Base-by-base conservation (phyloP, 257 asterid genomes). In the Capsicum pubescens region DNA sequence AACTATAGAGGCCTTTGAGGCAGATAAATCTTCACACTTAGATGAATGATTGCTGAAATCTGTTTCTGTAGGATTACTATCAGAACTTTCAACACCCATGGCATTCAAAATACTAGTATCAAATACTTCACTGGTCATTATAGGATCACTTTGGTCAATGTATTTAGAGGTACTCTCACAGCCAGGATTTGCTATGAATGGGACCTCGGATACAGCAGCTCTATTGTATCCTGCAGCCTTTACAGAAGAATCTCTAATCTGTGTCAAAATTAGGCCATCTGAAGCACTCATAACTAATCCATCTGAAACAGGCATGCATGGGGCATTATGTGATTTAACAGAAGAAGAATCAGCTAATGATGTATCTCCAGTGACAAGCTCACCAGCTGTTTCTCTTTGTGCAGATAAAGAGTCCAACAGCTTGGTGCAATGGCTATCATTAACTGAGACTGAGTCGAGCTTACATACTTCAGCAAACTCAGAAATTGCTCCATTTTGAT, bases 81-180 rank as follows among this genome's bases (percentile, higher is more conserved):
- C 83, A 79, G 83, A 86, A 85, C 79, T 83, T 83, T 77, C 89
- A 83, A 14, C 87, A 82, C 50, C 87, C 78, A 81, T 67, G 63
- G 79, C 79, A 68, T 79, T 72, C 61, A 74, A 87, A 72, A 83
- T 87, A 55, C 13, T 32, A 80, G 81, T 83, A 83, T 89, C 94
- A 85, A 85, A 90, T 44, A 81, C 87, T 60, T 87, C 89, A 86
- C 61, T 56, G 72, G 79, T 70, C 84, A 76, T 82, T 50, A n/a
- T 77, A 83, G 80, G 76, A 87, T 79, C 86, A 79, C 84, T 57
- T 50, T 7, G 15, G 79, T 63, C 82, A 78, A 61, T 70, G 74
- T 9, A 71, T 44, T 17, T 42, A 70, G 55, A 70, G 32, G 79
- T 84, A 76, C 78, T 79, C 8, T 76, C 84, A 70, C 61, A 52